These are phyloP conservation scores for Trichoderma simmonsii DNA, from an alignment of 2,329 filamentous ascomycete genomes.

Conservation along the genomic window DNA sequence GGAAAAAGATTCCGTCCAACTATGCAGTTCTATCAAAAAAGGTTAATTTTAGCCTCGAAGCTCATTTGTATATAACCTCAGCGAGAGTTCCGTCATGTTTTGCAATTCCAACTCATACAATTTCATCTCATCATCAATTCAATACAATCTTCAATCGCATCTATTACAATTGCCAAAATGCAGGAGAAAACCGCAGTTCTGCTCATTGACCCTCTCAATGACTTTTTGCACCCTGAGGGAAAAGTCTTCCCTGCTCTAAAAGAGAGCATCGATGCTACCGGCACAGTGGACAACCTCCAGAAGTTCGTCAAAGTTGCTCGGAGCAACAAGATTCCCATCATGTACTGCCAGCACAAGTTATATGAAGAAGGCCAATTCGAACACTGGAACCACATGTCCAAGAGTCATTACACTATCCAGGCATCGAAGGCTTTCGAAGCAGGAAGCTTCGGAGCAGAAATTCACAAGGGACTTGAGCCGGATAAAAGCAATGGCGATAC, in stretches of 20 bases:
- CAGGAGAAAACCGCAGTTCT: slow-evolving; percentile 18
- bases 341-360: slow-evolving; percentile 21
- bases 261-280: slow-evolving; percentile 10
- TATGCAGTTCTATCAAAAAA: not conserved
- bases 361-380: slow-evolving; percentile 15
- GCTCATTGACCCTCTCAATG: slow-evolving; percentile 24
- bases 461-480: slow-evolving; percentile 20
- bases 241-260: slow-evolving; percentile 16
- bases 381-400: slow-evolving; percentile 18
- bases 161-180: not conserved
- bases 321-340: slow-evolving; percentile 16
- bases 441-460: slow-evolving; percentile 22
- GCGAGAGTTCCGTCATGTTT: not conserved
- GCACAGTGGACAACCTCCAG: slow-evolving; percentile 17
- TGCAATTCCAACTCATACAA: not conserved
- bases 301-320: slow-evolving; percentile 15
- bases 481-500: slow-evolving; percentile 22
- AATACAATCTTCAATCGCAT: not conserved
- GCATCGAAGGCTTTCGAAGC: not conserved
- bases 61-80: not conserved
- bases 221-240: slow-evolving; percentile 22
- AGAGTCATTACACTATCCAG: not conserved
- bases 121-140: not conserved
- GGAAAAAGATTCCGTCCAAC: not conserved
- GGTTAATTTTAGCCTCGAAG: not conserved